These are phyloP conservation scores for Ogataea minuta DNA, from an alignment of 805 yeast genomes.

Conservation along the genomic window DNA sequence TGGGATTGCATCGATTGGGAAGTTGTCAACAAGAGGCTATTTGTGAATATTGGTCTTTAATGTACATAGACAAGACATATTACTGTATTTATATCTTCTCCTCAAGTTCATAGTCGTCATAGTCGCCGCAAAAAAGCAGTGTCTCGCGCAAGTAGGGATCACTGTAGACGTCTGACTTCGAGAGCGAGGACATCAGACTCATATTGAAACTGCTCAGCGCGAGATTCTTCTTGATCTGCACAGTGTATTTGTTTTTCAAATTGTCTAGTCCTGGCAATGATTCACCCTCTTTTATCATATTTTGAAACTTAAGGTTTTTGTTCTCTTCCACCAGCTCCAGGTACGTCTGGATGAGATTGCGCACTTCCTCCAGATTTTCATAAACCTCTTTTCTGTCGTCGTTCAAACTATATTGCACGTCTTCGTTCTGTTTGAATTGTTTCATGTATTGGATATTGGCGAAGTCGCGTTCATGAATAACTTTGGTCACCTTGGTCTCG, in stretches of 20 bases:
- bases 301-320: constrained; percentile 18
- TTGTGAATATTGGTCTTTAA: constrained; percentile 21
- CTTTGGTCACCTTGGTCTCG: constrained; percentile 9
- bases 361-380: constrained; percentile 6
- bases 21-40: constrained; percentile 51
- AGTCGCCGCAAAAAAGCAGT: constrained; percentile 31
- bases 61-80: constrained; percentile 12
- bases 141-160: constrained; percentile 32
- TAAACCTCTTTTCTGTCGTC: constrained; percentile 2
- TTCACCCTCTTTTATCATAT: constrained; percentile 14
- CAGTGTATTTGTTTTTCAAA: constrained; percentile 16
- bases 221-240: constrained; percentile 22
- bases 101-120: constrained; percentile 29
- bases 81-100: constrained; percentile 14
- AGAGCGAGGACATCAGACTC: constrained; percentile 34
- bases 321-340: constrained; percentile 14
- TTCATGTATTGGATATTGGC: constrained; percentile 11
- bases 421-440: constrained; percentile 3
- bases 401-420: not conserved
- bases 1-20: constrained; percentile 87
- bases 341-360: constrained; percentile 13
- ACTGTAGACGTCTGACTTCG: constrained; percentile 31
- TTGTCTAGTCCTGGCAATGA: constrained; percentile 13
- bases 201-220: constrained; percentile 32
- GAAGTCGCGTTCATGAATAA: constrained; percentile 16